phyloP scores from a whole-genome alignment of 139 green algal genomes.

The Closterium sp. region DNA sequence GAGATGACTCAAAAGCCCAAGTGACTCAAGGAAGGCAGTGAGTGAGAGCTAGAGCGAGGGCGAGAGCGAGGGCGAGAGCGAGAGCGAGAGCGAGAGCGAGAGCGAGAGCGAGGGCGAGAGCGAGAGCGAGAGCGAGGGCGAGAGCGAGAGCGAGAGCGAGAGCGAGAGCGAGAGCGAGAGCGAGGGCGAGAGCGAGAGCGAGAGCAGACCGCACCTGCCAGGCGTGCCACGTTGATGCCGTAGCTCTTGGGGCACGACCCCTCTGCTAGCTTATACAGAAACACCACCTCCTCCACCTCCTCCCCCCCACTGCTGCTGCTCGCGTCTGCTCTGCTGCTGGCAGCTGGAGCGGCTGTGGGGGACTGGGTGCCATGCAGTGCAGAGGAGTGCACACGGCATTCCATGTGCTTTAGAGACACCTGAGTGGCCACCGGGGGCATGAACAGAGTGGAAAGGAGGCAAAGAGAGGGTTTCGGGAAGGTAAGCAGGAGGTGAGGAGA shows the following conservation, averaged over 20 bases:
- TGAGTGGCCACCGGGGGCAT: neutral
- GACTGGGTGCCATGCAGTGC: neutral
- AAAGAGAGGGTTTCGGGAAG: neutral
- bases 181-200: no score
- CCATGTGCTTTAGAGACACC: slow-evolving; percentile 48
- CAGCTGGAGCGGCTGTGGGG: neutral
- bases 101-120: neutral
- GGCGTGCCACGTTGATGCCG: slow-evolving; percentile 88
- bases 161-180: no score
- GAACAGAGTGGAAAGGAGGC: neutral
- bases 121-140: neutral
- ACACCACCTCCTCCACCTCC: slow-evolving; percentile 74
- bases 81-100: neutral
- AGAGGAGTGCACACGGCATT: slow-evolving; percentile 37
- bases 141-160: neutral
- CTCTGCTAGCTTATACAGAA: slow-evolving; percentile 79
- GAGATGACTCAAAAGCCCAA: no score
- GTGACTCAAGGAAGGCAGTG: no score
- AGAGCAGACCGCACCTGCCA: slow-evolving; percentile 80
- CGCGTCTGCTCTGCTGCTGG: neutral
- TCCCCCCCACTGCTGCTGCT: neutral
- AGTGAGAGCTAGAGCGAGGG: neutral
- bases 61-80: neutral
- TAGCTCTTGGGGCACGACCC: slow-evolving; percentile 91
- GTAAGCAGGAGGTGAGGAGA: neutral